Conservation (phyloP, 352 stramenopile genomes). For the Globisporangium emineosum region DNA sequence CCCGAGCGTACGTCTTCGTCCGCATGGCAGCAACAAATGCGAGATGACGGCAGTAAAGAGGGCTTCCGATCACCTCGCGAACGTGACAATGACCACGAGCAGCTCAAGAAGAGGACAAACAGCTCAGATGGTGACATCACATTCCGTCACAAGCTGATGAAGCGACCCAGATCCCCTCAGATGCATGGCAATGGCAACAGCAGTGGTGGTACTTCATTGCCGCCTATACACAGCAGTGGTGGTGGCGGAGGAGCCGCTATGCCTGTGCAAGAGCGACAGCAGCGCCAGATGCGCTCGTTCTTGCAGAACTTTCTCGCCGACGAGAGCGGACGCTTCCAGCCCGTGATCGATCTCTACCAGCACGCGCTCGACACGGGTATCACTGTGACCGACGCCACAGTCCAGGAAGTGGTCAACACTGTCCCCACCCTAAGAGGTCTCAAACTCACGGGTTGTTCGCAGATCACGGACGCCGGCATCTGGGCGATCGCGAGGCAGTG, state of each 20-base stretch:
- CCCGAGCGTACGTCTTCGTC: background rate
- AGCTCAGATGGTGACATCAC: background rate
- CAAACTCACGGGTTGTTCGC: slow-evolving; percentile 53
- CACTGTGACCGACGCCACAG: slow-evolving; percentile 84
- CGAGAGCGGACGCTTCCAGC: slow-evolving; percentile 65
- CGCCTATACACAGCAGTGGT: slow-evolving; percentile 21
- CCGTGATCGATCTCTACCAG: slow-evolving; percentile 78
- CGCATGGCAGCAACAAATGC: background rate
- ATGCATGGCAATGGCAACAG: background rate
- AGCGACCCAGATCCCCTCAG: slow-evolving; percentile 25
- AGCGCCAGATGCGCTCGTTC: slow-evolving; percentile 87
- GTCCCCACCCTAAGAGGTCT: slow-evolving; percentile 69
- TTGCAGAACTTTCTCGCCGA: slow-evolving; percentile 89
- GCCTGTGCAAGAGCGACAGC: slow-evolving; percentile 56
- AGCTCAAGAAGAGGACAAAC: background rate
- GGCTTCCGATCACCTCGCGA: background rate
- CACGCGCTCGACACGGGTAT: slow-evolving; percentile 86
- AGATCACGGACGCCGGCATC: slow-evolving; percentile 88
- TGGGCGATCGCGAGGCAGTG: slow-evolving; percentile 86
- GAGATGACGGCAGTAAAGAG: background rate
- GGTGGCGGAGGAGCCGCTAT: slow-evolving; percentile 7
- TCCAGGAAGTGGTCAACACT: slow-evolving; percentile 86
- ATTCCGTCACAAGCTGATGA: slow-evolving; percentile 28
- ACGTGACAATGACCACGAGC: background rate
- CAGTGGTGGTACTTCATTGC: slow-evolving; percentile 11